phyloP scores from a whole-genome alignment of 345 rosid species.

The Aurinia saxatilis region DNA sequence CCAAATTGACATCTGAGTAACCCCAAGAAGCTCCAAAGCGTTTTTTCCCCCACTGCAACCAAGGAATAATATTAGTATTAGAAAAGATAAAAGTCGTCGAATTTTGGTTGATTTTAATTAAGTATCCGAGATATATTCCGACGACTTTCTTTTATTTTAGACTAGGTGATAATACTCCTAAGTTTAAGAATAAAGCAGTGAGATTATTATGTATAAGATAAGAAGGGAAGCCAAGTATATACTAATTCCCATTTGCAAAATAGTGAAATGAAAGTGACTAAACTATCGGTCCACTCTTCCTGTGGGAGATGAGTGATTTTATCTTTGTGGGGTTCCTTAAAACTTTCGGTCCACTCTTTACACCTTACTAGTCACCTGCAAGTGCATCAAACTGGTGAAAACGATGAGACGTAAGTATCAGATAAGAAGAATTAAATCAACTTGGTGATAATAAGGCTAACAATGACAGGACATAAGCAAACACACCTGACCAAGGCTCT shows the following conservation, averaged over 20 bases:
- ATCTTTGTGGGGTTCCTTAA: conserved; percentile 32
- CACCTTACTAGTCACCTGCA: conserved; percentile 19
- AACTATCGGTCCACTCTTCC: conserved; percentile 29
- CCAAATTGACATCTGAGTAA: not conserved
- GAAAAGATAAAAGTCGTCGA: conserved; percentile 30
- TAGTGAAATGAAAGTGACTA: conserved; percentile 18
- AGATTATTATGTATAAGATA: conserved; percentile 13
- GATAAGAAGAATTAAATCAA: conserved; percentile 15
- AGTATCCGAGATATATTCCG: conserved; percentile 29
- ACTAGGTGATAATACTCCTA: conserved; percentile 19
- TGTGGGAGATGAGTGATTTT: conserved; percentile 26
- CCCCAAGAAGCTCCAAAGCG: conserved; percentile 12
- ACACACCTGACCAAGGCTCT: conserved; percentile 19
- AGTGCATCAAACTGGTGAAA: conserved; percentile 27
- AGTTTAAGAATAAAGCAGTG: conserved; percentile 25
- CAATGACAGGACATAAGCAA: conserved; percentile 23
- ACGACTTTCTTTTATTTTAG: conserved; percentile 26
- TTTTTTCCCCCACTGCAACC: conserved; percentile 36
- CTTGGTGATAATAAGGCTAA: conserved; percentile 13
- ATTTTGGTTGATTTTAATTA: conserved; percentile 31
- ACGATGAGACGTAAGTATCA: conserved; percentile 15
- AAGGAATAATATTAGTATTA: conserved; percentile 41
- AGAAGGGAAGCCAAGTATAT: conserved; percentile 21
- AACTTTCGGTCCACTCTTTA: conserved; percentile 8
- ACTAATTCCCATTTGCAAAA: conserved; percentile 27